Percentiles rank a stretch among this genome's conserved stretches.
These are phyloP conservation scores for Stenocarpella maydis DNA, from an alignment of 2,329 filamentous ascomycete species.

Conservation along the genomic window DNA sequence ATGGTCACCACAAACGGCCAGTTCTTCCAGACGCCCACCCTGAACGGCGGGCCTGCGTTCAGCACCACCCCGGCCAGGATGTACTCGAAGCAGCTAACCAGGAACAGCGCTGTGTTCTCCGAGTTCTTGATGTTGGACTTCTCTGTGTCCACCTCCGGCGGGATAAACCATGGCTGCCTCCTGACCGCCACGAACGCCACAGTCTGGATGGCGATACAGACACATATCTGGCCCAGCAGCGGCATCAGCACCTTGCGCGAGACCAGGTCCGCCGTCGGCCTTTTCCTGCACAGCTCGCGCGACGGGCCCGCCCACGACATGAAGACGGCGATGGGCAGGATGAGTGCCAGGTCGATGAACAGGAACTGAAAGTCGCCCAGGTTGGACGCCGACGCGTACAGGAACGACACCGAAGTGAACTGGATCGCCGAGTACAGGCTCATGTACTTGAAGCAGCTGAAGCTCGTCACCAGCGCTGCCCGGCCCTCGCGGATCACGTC, in stretches of 20 bases:
- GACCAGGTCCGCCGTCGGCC: conserved; percentile 90
- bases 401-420: conserved; percentile 95
- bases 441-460: conserved; percentile 99
- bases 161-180: conserved; percentile 84
- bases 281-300: conserved; percentile 78
- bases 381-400: conserved; percentile 93
- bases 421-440: conserved; percentile 99
- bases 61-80: conserved; percentile 89
- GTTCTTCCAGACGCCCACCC: conserved; percentile 81
- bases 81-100: conserved; percentile 94
- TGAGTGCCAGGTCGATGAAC: conserved; percentile 92
- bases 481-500: conserved; percentile 94
- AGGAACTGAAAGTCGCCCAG: conserved; percentile 98
- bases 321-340: conserved; percentile 95
- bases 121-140: conserved; percentile 90
- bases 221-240: conserved; percentile 84
- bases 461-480: conserved; percentile 95
- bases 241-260: conserved; percentile 91
- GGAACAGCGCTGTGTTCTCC: conserved; percentile 90
- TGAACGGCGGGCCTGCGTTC: conserved; percentile 90
- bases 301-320: conserved; percentile 98
- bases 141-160: conserved; percentile 78
- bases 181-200: conserved; percentile 78
- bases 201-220: conserved; percentile 82
- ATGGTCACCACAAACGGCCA: conserved; percentile 87